A percentile compares a stretch with the other conserved stretches of the same genome.
These are phyloP conservation scores for Hyphopichia wangnamkhiaoensis DNA, from an alignment of 1,139 yeast genomes.

Conservation along the genomic window DNA sequence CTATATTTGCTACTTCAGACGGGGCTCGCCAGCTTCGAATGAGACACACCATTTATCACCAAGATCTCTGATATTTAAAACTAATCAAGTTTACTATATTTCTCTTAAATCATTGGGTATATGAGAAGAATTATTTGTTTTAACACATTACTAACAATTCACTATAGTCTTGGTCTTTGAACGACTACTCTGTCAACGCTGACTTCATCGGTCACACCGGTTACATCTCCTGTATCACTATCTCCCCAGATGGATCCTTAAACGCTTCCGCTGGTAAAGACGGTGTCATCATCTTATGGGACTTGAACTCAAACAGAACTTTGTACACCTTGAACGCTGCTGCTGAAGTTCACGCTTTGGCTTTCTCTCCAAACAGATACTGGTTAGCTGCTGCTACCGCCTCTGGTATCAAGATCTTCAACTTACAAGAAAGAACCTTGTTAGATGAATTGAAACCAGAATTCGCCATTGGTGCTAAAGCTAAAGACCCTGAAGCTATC, in stretches of 20 bases:
- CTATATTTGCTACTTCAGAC: slow-evolving; percentile 99
- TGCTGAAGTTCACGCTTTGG: slow-evolving; percentile 97
- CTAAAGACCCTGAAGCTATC: slow-evolving; percentile 98
- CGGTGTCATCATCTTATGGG: slow-evolving; percentile 99
- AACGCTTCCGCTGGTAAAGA: slow-evolving; percentile 99
- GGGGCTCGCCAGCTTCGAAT: slow-evolving; percentile 67
- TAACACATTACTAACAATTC: slow-evolving; percentile 21
- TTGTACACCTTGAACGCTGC: slow-evolving; percentile 94
- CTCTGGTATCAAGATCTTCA: slow-evolving; percentile 97
- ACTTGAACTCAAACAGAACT: slow-evolving; percentile 84
- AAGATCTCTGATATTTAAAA: slow-evolving; percentile 84
- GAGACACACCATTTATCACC: slow-evolving; percentile 97
- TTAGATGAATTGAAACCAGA: slow-evolving; percentile 99
- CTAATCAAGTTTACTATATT: background rate
- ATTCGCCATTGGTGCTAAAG: slow-evolving; percentile 84
- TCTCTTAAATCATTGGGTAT: slow-evolving; percentile 8
- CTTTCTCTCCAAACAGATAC: slow-evolving; percentile 99
- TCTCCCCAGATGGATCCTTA: slow-evolving; percentile 99
- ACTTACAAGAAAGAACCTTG: slow-evolving; percentile 92
- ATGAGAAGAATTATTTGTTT: slow-evolving; percentile 10
- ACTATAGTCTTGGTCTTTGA: slow-evolving; percentile 89
- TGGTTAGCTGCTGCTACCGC: slow-evolving; percentile 99
- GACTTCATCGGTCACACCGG: slow-evolving; percentile 99
- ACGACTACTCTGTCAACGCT: slow-evolving; percentile 84
- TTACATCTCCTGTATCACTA: slow-evolving; percentile 95